A percentile compares a stretch with the other conserved stretches of the same genome.
Evolutionary conservation across 768 basidiomycete species (phyloP).

Genomic region (Tylopilus plumbeoviolaceoides): DNA sequence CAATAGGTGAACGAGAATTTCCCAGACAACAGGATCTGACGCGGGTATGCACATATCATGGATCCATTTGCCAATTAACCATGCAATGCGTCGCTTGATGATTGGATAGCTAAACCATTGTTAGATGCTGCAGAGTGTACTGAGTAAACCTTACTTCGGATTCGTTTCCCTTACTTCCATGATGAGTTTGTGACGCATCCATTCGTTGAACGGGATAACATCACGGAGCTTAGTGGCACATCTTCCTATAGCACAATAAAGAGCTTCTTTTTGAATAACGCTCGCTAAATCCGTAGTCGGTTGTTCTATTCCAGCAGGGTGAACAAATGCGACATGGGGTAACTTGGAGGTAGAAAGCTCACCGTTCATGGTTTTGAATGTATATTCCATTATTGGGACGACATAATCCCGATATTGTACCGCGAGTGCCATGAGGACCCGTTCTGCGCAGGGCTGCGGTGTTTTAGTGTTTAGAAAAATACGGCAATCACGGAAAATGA

Average conservation of each 20-base stretch:
- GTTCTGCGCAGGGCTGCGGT: conserved; percentile 82
- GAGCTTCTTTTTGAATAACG: conserved; percentile 76
- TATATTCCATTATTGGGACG: conserved; percentile 56
- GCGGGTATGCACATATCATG: conserved; percentile 59
- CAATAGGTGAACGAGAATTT: conserved; percentile 74
- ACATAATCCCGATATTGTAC: conserved; percentile 68
- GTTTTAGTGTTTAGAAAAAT: not conserved
- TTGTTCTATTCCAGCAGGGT: conserved; percentile 32
- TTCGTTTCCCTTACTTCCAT: conserved; percentile 58
- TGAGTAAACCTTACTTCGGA: conserved; percentile 43
- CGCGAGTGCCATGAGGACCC: conserved; percentile 80
- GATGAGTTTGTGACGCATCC: conserved; percentile 59
- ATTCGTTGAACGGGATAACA: conserved; percentile 62
- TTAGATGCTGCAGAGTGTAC: conserved; percentile 4
- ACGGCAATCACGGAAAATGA: conserved; percentile 6
- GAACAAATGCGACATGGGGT: not conserved
- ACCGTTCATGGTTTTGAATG: conserved; percentile 64
- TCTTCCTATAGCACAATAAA: conserved; percentile 88
- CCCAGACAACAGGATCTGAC: conserved; percentile 69
- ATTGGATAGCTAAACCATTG: conserved; percentile 66
- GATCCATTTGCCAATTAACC: conserved; percentile 90
- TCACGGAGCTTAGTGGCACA: conserved; percentile 62
- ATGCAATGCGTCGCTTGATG: conserved; percentile 91
- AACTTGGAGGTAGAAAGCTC: conserved; percentile 1
- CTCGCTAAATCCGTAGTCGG: conserved; percentile 50